Conservation (phyloP, 345 rosid species). For the Populus tremula region DNA sequence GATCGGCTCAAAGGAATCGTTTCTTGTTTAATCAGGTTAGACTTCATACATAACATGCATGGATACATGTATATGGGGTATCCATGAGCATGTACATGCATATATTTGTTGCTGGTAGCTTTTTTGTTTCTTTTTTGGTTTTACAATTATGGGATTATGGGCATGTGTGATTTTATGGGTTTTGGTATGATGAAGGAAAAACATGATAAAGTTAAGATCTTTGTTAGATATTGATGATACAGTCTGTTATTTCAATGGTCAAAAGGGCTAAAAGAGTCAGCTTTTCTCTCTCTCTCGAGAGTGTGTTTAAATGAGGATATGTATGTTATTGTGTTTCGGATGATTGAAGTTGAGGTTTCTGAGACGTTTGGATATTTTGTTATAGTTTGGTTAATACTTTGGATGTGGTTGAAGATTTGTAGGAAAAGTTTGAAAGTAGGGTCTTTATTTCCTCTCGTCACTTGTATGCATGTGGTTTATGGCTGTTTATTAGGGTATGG, state of each 20-base stretch:
- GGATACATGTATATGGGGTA: not conserved
- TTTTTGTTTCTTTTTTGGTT: not conserved
- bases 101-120: not conserved
- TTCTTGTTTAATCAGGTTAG: constrained; percentile 15
- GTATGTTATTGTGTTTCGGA: not conserved
- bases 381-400: not conserved
- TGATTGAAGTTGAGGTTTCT: not conserved
- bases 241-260: not conserved
- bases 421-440: not conserved
- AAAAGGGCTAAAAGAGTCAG: not conserved
- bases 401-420: not conserved
- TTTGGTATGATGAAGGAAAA: not conserved
- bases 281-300: not conserved
- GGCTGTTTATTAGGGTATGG: not conserved
- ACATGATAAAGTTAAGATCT: not conserved
- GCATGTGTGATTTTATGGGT: not conserved
- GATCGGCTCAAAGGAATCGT: constrained; percentile 25
- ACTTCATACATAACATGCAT: not conserved
- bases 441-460: not conserved
- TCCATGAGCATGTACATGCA: not conserved
- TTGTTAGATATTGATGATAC: not conserved
- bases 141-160: not conserved
- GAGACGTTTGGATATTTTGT: not conserved
- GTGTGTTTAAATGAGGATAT: not conserved
- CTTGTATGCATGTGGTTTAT: not conserved